Evolutionary conservation across 2,329 filamentous ascomycete genomes (phyloP).

Genomic region (Aureobasidium melanogenum): DNA sequence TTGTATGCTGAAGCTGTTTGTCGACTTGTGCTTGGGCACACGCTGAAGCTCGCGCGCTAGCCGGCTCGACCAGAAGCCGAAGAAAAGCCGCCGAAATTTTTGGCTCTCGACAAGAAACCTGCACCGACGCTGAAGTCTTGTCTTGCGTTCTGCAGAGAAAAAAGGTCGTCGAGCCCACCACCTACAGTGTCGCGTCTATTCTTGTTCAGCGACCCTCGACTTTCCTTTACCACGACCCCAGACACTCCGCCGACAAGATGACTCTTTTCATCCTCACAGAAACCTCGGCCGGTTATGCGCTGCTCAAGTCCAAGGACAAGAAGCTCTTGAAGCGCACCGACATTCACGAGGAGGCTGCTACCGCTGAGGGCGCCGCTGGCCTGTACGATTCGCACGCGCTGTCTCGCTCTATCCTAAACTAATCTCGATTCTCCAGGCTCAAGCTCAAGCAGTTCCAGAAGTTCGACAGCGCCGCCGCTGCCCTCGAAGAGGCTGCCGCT

Average conservation of each 20-base stretch:
- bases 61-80: neutral
- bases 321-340: slow-evolving; percentile 89
- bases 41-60: neutral
- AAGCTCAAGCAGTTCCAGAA: slow-evolving; percentile 97
- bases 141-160: neutral
- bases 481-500: slow-evolving; percentile 81
- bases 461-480: slow-evolving; percentile 86
- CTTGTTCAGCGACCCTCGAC: neutral
- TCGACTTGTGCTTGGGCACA: neutral
- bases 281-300: slow-evolving; percentile 92
- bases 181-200: neutral
- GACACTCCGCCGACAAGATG: slow-evolving; percentile 27
- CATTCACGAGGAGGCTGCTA: slow-evolving; percentile 62
- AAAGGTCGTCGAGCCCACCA: slow-evolving; percentile 6
- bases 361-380: slow-evolving; percentile 75
- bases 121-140: neutral
- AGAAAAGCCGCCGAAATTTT: slow-evolving; percentile 1
- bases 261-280: slow-evolving; percentile 76
- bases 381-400: slow-evolving; percentile 38
- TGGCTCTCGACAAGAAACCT: neutral
- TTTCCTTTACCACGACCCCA: neutral
- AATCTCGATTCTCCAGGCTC: slow-evolving; percentile 33
- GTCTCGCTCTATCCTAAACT: neutral
- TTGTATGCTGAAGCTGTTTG: neutral
- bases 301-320: slow-evolving; percentile 98